Conservation (phyloP, 23 red algal species). For the Gracilaria domingensis region DNA sequence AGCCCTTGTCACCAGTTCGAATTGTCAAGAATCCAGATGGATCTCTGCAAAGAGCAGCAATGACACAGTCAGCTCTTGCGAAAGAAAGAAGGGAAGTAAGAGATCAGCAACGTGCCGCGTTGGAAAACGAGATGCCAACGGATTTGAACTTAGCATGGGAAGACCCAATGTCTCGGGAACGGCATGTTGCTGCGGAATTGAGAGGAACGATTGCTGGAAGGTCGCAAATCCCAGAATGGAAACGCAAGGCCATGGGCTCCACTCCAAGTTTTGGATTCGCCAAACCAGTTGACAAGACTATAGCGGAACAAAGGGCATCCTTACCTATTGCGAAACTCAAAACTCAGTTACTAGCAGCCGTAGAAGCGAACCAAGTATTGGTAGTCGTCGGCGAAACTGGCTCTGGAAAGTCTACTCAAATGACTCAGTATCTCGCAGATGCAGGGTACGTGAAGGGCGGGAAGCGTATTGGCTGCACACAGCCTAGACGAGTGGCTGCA, state of each 20-base stretch:
- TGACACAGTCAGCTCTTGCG: conserved; percentile 87
- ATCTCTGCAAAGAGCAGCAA: conserved; percentile 87
- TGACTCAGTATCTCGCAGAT: conserved; percentile 95
- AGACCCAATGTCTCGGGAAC: conserved; percentile 80
- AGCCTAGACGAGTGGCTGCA: conserved; percentile 93
- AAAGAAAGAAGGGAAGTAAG: conserved; percentile 89
- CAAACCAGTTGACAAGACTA: conserved; percentile 69
- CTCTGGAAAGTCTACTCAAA: conserved; percentile 98
- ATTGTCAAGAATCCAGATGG: conserved; percentile 98
- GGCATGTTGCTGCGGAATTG: conserved; percentile 82
- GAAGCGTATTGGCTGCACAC: conserved; percentile 92
- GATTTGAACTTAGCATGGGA: conserved; percentile 93
- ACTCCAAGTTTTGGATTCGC: conserved; percentile 91
- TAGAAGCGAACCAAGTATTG: conserved; percentile 84
- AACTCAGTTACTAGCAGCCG: conserved; percentile 81
- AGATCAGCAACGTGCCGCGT: conserved; percentile 78
- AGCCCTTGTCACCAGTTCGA: conserved; percentile 91
- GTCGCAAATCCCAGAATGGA: conserved; percentile 91
- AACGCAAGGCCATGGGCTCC: conserved; percentile 77
- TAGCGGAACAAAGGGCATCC: conserved; percentile 84
- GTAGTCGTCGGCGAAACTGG: conserved; percentile 99
- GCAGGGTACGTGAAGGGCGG: conserved; percentile 70
- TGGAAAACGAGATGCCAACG: conserved; percentile 70
- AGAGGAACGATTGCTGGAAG: conserved; percentile 57
- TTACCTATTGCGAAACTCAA: conserved; percentile 88